Evolutionary conservation across 306 rosid genomes (phyloP).

Genomic region (Coriaria nepalensis): DNA sequence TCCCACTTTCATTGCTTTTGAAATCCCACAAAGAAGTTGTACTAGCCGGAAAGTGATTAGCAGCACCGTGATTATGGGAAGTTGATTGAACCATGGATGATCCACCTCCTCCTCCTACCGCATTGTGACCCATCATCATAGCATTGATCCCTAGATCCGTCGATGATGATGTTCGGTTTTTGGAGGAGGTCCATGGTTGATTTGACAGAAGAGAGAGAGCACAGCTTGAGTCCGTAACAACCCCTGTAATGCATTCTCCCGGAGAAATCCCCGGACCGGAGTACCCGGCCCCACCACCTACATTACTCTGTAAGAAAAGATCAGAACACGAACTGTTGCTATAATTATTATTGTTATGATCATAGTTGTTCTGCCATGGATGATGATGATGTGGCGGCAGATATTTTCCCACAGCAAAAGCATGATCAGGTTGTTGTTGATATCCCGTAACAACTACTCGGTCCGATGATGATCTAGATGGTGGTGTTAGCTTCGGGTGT

Average conservation of each 20-base stretch:
- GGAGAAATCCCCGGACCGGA: constrained; percentile 37
- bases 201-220: constrained; percentile 99
- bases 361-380: constrained; percentile 45
- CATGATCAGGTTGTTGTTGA: not conserved
- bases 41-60: constrained; percentile 27
- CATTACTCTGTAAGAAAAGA: constrained; percentile 41
- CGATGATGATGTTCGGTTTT: constrained; percentile 25
- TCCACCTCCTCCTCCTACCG: constrained; percentile 20
- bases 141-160: constrained; percentile 30
- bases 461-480: constrained; percentile 29
- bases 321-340: constrained; percentile 18
- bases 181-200: constrained; percentile 66
- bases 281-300: constrained; percentile 31
- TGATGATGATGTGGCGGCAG: constrained; percentile 11
- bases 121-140: constrained; percentile 19
- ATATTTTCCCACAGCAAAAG: constrained; percentile 14
- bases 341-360: not conserved
- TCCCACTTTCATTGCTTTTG: constrained; percentile 35
- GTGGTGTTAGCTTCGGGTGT: constrained; percentile 24
- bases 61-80: constrained; percentile 18
- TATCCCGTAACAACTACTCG: constrained; percentile 28
- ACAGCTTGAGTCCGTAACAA: constrained; percentile 58
- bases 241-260: constrained; percentile 50
- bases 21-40: constrained; percentile 33
- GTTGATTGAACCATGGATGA: constrained; percentile 34